Evolutionary conservation across 1,284 basidiomycete genomes (phyloP).

Genomic region (Sanguinoderma infundibulare): DNA sequence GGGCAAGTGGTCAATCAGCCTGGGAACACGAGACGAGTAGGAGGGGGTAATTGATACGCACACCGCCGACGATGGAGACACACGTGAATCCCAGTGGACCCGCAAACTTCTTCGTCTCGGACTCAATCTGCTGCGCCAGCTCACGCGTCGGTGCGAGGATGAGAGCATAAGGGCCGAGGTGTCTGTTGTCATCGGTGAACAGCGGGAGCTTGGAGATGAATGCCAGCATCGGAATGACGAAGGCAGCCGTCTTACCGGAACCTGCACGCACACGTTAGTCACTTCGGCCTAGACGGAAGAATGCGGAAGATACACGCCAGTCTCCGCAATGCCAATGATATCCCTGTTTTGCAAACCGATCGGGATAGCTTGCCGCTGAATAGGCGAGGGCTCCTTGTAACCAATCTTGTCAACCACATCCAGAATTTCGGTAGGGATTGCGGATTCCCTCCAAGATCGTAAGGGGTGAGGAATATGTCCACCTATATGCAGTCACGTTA

Average conservation of each 20-base stretch:
- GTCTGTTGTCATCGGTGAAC: constrained; percentile 89
- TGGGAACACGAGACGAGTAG: constrained; percentile 11
- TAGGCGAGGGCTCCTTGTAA: constrained; percentile 96
- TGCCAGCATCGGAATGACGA: constrained; percentile 96
- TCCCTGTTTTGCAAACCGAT: constrained; percentile 96
- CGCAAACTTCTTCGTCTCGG: constrained; percentile 92
- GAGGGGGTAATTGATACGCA: constrained; percentile 44
- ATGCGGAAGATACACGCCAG: constrained; percentile 53
- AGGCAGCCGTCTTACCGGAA: constrained; percentile 99
- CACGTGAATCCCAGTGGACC: constrained; percentile 86
- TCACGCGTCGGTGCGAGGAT: constrained; percentile 97
- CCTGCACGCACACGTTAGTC: constrained; percentile 50
- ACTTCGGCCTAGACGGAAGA: constrained; percentile 14
- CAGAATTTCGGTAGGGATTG: constrained; percentile 80
- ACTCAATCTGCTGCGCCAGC: constrained; percentile 96
- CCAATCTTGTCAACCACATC: constrained; percentile 90
- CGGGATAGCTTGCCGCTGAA: constrained; percentile 97
- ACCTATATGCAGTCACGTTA: constrained; percentile 49
- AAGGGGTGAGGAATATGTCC: constrained; percentile 93
- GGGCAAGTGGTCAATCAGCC: constrained; percentile 10
- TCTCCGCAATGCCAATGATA: constrained; percentile 98
- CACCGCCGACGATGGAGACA: constrained; percentile 97
- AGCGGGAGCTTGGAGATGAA: constrained; percentile 89
- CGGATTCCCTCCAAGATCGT: constrained; percentile 90
- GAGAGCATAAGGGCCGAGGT: constrained; percentile 92